Evolutionary conservation across 768 basidiomycete genomes (phyloP).

Genomic region (Leccinum barrowsii): DNA sequence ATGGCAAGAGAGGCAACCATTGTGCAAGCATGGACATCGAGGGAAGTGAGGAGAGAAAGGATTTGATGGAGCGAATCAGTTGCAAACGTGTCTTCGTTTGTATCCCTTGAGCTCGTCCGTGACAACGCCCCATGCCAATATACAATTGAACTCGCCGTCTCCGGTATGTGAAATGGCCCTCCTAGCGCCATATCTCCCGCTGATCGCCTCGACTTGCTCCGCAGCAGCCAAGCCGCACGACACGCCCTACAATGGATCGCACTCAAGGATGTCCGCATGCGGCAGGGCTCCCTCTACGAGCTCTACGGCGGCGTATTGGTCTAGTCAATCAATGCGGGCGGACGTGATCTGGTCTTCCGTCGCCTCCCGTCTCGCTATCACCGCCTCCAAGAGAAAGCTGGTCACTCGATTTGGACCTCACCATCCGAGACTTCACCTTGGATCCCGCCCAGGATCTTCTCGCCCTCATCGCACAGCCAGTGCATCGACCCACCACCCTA

Average conservation of each 20-base stretch:
- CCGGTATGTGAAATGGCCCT: constrained; percentile 42
- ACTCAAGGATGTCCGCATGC: constrained; percentile 36
- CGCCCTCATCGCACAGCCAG: constrained; percentile 43
- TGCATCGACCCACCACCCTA: constrained; percentile 11
- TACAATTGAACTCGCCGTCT: constrained; percentile 42
- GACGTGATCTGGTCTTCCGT: constrained; percentile 36
- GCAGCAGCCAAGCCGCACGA: constrained; percentile 39
- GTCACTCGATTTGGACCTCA: constrained; percentile 36
- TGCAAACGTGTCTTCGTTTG: constrained; percentile 68
- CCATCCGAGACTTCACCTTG: constrained; percentile 56
- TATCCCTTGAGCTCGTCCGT: constrained; percentile 15
- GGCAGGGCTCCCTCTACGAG: constrained; percentile 50
- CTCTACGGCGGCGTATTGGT: constrained; percentile 56
- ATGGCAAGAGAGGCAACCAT: constrained; percentile 70
- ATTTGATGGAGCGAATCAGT: constrained; percentile 72
- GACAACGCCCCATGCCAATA: constrained; percentile 37
- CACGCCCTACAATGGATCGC: constrained; percentile 35
- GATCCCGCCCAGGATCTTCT: constrained; percentile 67
- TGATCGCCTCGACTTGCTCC: constrained; percentile 38
- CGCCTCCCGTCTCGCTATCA: constrained; percentile 49
- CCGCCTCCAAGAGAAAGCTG: constrained; percentile 45
- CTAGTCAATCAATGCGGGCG: constrained; percentile 28
- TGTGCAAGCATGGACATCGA: constrained; percentile 65
- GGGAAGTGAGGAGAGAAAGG: constrained; percentile 58
- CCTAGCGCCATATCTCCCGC: constrained; percentile 25